Evolutionary conservation across 768 basidiomycete genomes (phyloP), one percentile per base, ranked within the genome.

Genomic region (Pisolithus orientalis): DNA sequence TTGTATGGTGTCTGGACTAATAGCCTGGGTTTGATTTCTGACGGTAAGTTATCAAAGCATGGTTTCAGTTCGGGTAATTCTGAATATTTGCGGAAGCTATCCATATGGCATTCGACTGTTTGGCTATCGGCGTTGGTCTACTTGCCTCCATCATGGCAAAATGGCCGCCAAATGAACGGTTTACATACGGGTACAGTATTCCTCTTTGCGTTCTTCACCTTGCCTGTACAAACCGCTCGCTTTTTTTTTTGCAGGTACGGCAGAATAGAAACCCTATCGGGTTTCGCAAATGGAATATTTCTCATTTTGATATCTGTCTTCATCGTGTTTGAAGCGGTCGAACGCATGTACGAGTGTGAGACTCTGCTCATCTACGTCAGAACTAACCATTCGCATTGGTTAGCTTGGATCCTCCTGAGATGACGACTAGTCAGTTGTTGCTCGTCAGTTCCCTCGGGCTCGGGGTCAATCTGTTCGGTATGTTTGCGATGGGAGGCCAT

Each of bases 81-180:
- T 53, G 47, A 56, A 7, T 48, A 42, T 47, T 52, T 5, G 16
- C 31, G 16, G 17, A 58, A 98, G 95, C 96, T 21, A 98, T 99
- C 37, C 96, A 99, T 64, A 99, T 98, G 96, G 91, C 93, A 10
- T 99, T 99, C 60, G 96, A 99, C 70, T 98, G 96, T 64, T 84
- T 97, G 80, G 95, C 95, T 0, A 92, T 99, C 48, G 93, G 84
- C 0, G 90, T 99, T 49, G 96, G 96, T 2, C 78, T 99, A 3
- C 83, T 96, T 52, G 96, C 96, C 5, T 94, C 91, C 8, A 90
- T 99, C 5, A 98, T 98, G 88, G 93, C 95, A 2, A 94, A 88
- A 10, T 98, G 96, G 96, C 87, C 91, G 38, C 89, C 93, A 0
- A 93, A 98, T 70, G 87, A 89, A 60, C 77, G 83, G 34, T 99